phyloP scores from a whole-genome alignment of 2,329 filamentous ascomycete species.

The Pyrenochaeta sp. region DNA sequence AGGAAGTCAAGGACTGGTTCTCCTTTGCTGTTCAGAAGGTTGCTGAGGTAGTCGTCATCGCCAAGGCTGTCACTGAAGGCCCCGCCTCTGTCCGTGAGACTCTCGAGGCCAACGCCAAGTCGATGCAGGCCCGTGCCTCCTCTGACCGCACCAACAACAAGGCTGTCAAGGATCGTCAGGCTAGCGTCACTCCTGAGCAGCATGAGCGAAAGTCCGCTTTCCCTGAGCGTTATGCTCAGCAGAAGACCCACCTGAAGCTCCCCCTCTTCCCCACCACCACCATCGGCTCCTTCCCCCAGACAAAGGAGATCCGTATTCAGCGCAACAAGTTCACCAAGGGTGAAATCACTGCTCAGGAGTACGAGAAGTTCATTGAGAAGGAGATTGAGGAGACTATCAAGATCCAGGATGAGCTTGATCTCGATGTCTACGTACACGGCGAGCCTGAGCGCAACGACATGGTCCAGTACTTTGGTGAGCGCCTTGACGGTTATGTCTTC shows the following conservation, averaged over 20 bases:
- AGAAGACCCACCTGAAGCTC: conserved; percentile 91
- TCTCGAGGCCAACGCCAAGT: conserved; percentile 97
- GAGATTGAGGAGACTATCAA: conserved; percentile 95
- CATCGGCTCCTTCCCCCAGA: conserved; percentile 99
- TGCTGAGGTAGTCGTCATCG: conserved; percentile 86
- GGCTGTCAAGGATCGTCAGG: conserved; percentile 94
- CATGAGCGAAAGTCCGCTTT: conserved; percentile 95
- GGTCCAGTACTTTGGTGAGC: conserved; percentile 99
- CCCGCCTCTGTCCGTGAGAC: conserved; percentile 84
- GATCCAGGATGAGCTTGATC: conserved; percentile 96
- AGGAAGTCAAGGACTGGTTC: conserved; percentile 97
- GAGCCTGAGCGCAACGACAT: conserved; percentile 99
- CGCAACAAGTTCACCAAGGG: conserved; percentile 99
- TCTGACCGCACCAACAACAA: conserved; percentile 97
- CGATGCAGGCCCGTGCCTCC: conserved; percentile 85
- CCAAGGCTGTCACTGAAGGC: conserved; percentile 95
- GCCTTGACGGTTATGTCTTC: conserved; percentile 95
- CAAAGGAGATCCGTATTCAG: conserved; percentile 95
- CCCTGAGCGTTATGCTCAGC: conserved; percentile 81
- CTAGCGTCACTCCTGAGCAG: conserved; percentile 80
- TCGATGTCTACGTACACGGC: conserved; percentile 97
- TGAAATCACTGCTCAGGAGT: conserved; percentile 89
- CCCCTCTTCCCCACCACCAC: conserved; percentile 99
- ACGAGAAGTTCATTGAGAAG: conserved; percentile 99
- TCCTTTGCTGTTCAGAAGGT: conserved; percentile 97